Conservation (phyloP, 2,329 filamentous ascomycete genomes). For the Botryosphaeria dothidea region DNA sequence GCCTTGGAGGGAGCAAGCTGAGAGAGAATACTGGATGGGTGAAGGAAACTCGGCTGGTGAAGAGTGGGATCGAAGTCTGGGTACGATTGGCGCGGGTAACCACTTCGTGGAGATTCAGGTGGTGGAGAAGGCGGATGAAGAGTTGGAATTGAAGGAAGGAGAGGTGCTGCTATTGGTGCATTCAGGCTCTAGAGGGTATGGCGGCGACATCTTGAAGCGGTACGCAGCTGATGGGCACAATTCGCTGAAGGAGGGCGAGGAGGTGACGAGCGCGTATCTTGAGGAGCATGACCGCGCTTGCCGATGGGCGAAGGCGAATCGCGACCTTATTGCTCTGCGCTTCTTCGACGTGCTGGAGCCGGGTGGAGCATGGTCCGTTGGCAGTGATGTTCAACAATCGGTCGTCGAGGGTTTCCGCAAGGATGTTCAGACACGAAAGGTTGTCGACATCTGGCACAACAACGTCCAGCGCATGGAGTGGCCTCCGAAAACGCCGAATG, state of each 20-base stretch:
- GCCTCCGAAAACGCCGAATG: conserved; percentile 25
- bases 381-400: conserved; percentile 12
- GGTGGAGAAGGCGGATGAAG: conserved; percentile 28
- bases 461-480: conserved; percentile 35
- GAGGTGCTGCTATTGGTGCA: conserved; percentile 41
- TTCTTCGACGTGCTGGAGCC: conserved; percentile 40
- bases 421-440: conserved; percentile 30
- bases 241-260: conserved; percentile 30
- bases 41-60: conserved; percentile 28
- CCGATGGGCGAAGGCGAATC: conserved; percentile 38
- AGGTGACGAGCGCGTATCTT: conserved; percentile 32
- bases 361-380: conserved; percentile 30
- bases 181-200: conserved; percentile 40
- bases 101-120: conserved; percentile 43
- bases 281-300: conserved; percentile 38
- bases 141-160: conserved; percentile 25
- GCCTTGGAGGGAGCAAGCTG: conserved; percentile 29
- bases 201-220: conserved; percentile 35
- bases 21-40: conserved; percentile 34
- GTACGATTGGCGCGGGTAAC: conserved; percentile 42
- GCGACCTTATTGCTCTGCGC: conserved; percentile 41
- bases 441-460: conserved; percentile 42
- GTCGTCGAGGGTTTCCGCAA: conserved; percentile 23
- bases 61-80: conserved; percentile 35
- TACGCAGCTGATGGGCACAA: conserved; percentile 26